These are phyloP conservation scores for Ceratocystis eucalypticola DNA, from an alignment of 2,329 filamentous ascomycete genomes.

Conservation along the genomic window DNA sequence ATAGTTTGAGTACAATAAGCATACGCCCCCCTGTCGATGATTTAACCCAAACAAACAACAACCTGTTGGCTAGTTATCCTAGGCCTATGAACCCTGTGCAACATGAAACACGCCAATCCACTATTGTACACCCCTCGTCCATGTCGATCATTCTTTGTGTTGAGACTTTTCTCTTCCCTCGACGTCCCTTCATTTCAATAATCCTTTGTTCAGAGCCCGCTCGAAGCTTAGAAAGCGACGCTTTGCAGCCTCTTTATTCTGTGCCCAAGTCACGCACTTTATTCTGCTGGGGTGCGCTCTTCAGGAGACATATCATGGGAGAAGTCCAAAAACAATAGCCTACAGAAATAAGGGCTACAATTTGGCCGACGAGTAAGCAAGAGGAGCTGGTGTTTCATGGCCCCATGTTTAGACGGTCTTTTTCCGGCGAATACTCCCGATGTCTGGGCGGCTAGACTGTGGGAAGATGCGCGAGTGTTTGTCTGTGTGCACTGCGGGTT, in stretches of 20 bases:
- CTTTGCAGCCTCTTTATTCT: not conserved
- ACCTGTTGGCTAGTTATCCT: not conserved
- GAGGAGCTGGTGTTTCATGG: not conserved
- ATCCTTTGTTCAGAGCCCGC: too few species aligned
- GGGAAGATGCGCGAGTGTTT: not conserved
- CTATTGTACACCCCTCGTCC: not conserved
- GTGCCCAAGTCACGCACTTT: not conserved
- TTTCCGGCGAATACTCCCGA: not conserved
- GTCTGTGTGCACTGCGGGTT: not conserved
- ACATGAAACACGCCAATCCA: slow-evolving; percentile 5
- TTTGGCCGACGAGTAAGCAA: not conserved
- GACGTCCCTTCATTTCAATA: not conserved
- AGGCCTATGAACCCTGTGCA: not conserved
- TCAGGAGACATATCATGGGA: not conserved
- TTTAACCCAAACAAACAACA: not conserved
- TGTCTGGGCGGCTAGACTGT: not conserved
- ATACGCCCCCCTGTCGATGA: not conserved
- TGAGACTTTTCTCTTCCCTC: not conserved
- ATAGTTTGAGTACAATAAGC: not conserved
- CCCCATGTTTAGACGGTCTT: not conserved
- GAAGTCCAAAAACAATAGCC: not conserved
- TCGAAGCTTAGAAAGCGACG: too few species aligned
- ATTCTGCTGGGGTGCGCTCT: not conserved
- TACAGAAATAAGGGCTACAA: not conserved
- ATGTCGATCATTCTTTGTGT: slow-evolving; percentile 7